Percentiles rank a stretch among this genome's conserved stretches.
Conservation (phyloP, 805 yeast species). For the Nakazawaea sp. region DNA sequence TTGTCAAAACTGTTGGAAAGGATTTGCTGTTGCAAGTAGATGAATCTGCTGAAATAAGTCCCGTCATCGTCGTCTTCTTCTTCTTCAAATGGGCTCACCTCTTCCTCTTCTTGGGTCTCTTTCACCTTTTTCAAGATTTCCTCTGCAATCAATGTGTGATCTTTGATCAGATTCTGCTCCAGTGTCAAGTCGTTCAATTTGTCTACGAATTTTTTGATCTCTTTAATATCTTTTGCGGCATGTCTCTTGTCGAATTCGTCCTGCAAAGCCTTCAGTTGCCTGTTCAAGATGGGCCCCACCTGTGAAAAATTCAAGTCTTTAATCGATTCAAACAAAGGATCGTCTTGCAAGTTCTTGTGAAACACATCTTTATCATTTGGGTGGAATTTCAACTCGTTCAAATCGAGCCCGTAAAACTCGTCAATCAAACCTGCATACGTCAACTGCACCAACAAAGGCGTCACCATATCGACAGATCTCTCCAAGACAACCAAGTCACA, state of each 20-base stretch:
- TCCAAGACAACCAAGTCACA: conserved; percentile 76
- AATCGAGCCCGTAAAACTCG: conserved; percentile 52
- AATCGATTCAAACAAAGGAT: conserved; percentile 40
- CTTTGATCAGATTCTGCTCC: conserved; percentile 60
- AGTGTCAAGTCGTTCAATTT: conserved; percentile 60
- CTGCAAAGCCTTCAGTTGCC: conserved; percentile 65
- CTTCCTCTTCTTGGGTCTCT: conserved; percentile 16
- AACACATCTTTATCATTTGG: conserved; percentile 4
- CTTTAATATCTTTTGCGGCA: conserved; percentile 48
- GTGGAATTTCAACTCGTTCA: conserved; percentile 25
- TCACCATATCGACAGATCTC: conserved; percentile 64
- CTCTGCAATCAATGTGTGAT: conserved; percentile 74
- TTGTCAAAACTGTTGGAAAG: conserved; percentile 45
- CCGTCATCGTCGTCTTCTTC: conserved; percentile 14
- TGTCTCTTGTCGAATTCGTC: conserved; percentile 57
- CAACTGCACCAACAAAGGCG: conserved; percentile 69
- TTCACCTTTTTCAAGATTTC: conserved; percentile 43
- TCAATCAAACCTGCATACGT: conserved; percentile 80
- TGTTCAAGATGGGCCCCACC: conserved; percentile 68
- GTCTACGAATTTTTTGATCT: conserved; percentile 67
- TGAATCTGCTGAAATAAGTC: conserved; percentile 33
- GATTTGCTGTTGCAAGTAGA: conserved; percentile 67
- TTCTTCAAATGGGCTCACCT: conserved; percentile 17
- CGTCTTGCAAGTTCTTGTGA: conserved; percentile 25
- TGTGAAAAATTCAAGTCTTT: conserved; percentile 70